These are phyloP conservation scores for Colletotrichum musae DNA, from an alignment of 2,329 filamentous ascomycete genomes.

Conservation along the genomic window DNA sequence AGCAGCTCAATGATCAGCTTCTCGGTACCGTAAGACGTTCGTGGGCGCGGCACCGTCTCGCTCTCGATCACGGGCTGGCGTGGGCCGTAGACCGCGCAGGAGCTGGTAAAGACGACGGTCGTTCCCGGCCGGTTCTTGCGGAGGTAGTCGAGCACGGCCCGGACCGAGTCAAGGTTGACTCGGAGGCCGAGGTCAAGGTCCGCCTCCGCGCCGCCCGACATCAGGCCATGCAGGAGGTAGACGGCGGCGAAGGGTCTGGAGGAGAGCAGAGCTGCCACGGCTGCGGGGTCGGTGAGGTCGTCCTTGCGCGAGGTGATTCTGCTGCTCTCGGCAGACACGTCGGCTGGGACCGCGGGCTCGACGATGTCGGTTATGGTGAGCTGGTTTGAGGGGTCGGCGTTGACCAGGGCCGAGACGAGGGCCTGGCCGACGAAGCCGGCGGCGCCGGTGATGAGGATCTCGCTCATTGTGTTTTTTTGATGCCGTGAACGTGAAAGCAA, in stretches of 20 bases:
- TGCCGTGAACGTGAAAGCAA: background rate
- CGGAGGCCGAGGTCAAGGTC: slow-evolving; percentile 68
- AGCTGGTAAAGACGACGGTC: slow-evolving; percentile 71
- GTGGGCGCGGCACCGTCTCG: slow-evolving; percentile 65
- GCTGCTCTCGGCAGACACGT: slow-evolving; percentile 46
- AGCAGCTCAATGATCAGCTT: slow-evolving; percentile 74
- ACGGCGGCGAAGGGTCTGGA: slow-evolving; percentile 57
- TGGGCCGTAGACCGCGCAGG: slow-evolving; percentile 72
- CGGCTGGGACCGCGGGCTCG: slow-evolving; percentile 64
- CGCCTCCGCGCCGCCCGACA: slow-evolving; percentile 74
- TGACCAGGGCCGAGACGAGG: slow-evolving; percentile 69
- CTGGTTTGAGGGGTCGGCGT: slow-evolving; percentile 52
- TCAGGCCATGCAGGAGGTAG: slow-evolving; percentile 75
- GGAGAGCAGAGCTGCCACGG: slow-evolving; percentile 49
- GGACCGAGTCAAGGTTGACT: slow-evolving; percentile 72
- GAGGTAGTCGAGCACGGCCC: slow-evolving; percentile 66
- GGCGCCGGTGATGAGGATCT: slow-evolving; percentile 75
- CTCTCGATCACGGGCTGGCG: slow-evolving; percentile 52
- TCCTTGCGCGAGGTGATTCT: slow-evolving; percentile 47
- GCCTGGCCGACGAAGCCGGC: slow-evolving; percentile 77
- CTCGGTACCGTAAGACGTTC: slow-evolving; percentile 72
- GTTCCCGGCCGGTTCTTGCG: slow-evolving; percentile 62
- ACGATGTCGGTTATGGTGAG: slow-evolving; percentile 72
- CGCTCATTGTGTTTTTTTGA: slow-evolving; percentile 10
- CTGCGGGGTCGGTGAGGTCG: slow-evolving; percentile 52